These are phyloP conservation scores for Nemania diffusa DNA, from an alignment of 2,329 filamentous ascomycete species.

Conservation along the genomic window DNA sequence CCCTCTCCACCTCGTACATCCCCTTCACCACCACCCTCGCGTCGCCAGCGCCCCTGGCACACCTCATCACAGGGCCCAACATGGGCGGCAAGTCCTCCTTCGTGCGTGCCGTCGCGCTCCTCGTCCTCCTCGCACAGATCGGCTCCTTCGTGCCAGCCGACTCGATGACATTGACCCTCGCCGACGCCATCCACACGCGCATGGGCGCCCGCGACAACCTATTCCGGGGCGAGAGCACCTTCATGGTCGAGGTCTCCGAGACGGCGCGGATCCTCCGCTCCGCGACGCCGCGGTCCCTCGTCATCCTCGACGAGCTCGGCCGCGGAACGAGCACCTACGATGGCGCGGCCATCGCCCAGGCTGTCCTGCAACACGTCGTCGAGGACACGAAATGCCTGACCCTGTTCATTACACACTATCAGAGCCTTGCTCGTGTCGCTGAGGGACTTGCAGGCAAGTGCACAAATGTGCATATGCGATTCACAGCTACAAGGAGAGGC, in stretches of 20 bases:
- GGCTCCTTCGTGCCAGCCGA: slow-evolving; percentile 92
- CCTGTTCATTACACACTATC: slow-evolving; percentile 98
- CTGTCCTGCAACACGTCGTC: slow-evolving; percentile 87
- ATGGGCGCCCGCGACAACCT: slow-evolving; percentile 98
- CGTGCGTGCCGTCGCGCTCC: slow-evolving; percentile 89
- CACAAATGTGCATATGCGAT: slow-evolving; percentile 94
- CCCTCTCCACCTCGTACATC: slow-evolving; percentile 86
- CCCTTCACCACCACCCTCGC: slow-evolving; percentile 84
- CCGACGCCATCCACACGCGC: slow-evolving; percentile 92
- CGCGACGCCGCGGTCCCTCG: slow-evolving; percentile 83
- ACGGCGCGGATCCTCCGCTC: slow-evolving; percentile 90
- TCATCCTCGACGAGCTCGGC: slow-evolving; percentile 94
- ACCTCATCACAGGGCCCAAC: slow-evolving; percentile 95
- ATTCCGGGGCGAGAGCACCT: slow-evolving; percentile 92
- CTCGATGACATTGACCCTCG: slow-evolving; percentile 77
- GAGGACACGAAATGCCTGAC: slow-evolving; percentile 79
- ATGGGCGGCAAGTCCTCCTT: slow-evolving; percentile 99
- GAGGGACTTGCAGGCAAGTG: slow-evolving; percentile 73
- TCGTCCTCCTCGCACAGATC: slow-evolving; percentile 93
- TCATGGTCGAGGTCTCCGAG: slow-evolving; percentile 97
- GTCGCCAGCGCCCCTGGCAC: slow-evolving; percentile 72
- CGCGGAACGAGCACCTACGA: slow-evolving; percentile 95
- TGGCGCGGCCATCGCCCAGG: slow-evolving; percentile 93
- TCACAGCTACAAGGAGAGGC: slow-evolving; percentile 61
- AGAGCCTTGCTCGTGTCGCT: slow-evolving; percentile 78